Base-by-base conservation (phyloP, 768 basidiomycete genomes). In the Mycena capillaripes region DNA sequence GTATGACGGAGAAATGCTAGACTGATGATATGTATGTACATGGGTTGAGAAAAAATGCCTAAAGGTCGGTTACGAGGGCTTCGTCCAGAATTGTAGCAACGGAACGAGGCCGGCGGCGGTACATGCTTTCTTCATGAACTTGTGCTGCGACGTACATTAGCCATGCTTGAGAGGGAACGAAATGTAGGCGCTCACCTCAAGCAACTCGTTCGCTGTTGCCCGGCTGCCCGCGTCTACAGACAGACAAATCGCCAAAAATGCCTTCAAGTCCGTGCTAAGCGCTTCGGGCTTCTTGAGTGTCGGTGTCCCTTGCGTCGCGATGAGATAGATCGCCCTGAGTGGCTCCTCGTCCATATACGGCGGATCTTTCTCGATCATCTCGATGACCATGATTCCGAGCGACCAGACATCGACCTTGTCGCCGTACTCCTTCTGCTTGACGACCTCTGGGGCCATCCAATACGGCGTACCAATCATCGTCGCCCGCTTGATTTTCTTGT, bases 371-470 rank as follows among this genome's bases (percentile, higher is more conserved):
- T 98, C 97, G 74, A 98, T 97, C 97, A 98, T 98, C 87, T 98
- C 96, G 71, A 98, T 98, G 6, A 96, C 96, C 96, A 98, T 97
- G 83, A 98, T 98, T 6, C 97, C 97, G 11, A 98, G 89, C 16
- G 95, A 96, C 97, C 97, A 98, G 60, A 98, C 96, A 77, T 97
- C 97, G 25, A 97, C 97, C 82, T 97, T 97, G 29, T 96, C 95
- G 55, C 97, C 96, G 78, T 98, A 98, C 82, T 97, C 96, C 83
- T 97, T 97, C 81, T 97, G 95, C 84, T 96, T 97, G 77, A 98
- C 96, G 62, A 98, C 96, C 81, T 98, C 97, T n/a, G 97, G 97
- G 3, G 97, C 97, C 97, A 98, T 98, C 97, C 97, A 97, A 82
- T 97, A 97, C 1, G 97, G 97, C 14, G 96, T 97, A 38, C 97